A percentile compares a stretch with the other conserved stretches of the same genome.
These are phyloP conservation scores for Tricholoma sp. DNA, from an alignment of 768 basidiomycete genomes.

Conservation along the genomic window DNA sequence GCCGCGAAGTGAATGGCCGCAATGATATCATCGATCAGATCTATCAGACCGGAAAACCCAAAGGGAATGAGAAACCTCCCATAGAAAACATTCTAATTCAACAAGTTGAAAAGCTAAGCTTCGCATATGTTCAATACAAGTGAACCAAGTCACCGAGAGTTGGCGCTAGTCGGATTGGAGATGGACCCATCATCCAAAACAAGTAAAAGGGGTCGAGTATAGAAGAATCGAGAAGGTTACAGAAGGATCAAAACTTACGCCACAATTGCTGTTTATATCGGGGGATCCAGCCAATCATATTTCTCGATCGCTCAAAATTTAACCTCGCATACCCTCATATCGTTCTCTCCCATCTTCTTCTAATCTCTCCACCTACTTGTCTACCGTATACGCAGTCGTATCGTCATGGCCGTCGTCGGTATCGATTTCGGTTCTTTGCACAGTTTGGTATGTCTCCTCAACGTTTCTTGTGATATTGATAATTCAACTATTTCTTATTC, in stretches of 20 bases:
- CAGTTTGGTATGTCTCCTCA: constrained; percentile 59
- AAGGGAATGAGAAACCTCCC: too few species aligned
- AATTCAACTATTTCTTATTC: constrained; percentile 11
- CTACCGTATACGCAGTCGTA: constrained; percentile 16
- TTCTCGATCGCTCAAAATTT: constrained; percentile 18
- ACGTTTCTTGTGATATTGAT: constrained; percentile 5
- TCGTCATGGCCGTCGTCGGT: constrained; percentile 85
- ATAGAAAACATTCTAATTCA: too few species aligned
- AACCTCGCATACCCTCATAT: constrained; percentile 1
- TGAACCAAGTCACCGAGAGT: too few species aligned
- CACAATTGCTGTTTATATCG: constrained; percentile 17
- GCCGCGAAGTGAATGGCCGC: too few species aligned
- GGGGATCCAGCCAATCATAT: constrained; percentile 17
- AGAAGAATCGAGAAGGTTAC: constrained; percentile 21
- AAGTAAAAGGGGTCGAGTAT: too few species aligned
- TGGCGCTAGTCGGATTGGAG: too few species aligned
- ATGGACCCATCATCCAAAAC: too few species aligned
- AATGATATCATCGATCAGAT: too few species aligned
- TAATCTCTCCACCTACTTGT: constrained; percentile 6
- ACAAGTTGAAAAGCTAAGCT: too few species aligned
- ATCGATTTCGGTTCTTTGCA: constrained; percentile 89
- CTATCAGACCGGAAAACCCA: too few species aligned
- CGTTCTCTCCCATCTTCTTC: constrained; percentile 8
- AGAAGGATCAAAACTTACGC: constrained; percentile 13
- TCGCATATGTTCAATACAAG: too few species aligned